Base-by-base conservation (phyloP, 1,284 basidiomycete species). In the Moesziomyces parantarcticus region DNA sequence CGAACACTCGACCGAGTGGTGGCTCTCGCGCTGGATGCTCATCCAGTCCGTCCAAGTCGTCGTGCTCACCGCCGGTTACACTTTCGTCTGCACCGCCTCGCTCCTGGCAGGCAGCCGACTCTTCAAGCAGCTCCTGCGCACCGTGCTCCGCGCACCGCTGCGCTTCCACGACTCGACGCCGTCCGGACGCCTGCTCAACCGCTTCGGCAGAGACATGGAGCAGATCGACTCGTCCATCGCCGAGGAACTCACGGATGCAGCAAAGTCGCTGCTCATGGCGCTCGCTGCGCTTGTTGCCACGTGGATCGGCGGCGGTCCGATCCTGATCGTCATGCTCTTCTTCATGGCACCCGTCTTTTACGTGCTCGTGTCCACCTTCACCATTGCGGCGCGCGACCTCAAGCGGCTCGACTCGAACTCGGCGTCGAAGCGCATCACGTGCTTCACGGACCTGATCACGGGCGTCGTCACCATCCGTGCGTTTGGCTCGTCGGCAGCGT, bases 381-480 rank as follows among this genome's bases (percentile, higher is more conserved):
- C 97, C 82, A 89, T 92, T 34, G 87, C 90, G 1, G 93, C 94
- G 3, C 88, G 94, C 75, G 94, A 97, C 82, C 86, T 97, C 68
- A 97, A 97, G 87, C 87, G 90, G 11, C 82, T 92, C 22, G 91
- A 91, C 79, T 90, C 90, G 0, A 77, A 91, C n/a, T 86, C 91
- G 73, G 78, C 84, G 4, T 90, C 89, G 2, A 83, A 89, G 1
- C 85, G 93, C 18, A 94, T 94, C 80, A 89, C 92, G 3, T 92
- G 93, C 83, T 89, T 94, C 81, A 90, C 90, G 42, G 95, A 97
- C 84, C 90, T 90, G 14, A 86, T 96, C n/a, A 90, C 90, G 11
- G 93, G 93, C n/a, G 85, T 95, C 36, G 88, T 91, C 0, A 95
- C 93, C 1, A 92, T 95, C 47, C 89, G 92, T 14, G 92, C 92